Evolutionary conservation across 495 filamentous ascomycete genomes (phyloP), one percentile per base, ranked within the genome.

Genomic region (Amniculicola lignicola): DNA sequence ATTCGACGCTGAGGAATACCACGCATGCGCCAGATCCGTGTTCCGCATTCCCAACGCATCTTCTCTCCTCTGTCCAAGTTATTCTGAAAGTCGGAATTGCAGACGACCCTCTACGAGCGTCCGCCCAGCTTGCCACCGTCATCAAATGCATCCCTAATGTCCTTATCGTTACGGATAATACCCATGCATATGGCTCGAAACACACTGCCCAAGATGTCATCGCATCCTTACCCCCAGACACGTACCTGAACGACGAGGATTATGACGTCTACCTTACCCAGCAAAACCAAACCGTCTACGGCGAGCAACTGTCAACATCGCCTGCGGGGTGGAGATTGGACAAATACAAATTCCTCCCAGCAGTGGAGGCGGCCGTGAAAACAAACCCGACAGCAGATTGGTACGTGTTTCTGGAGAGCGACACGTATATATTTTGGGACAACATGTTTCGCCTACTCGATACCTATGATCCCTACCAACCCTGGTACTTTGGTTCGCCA

Each of bases 311-410:
- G 5, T 4, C 9, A 9, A 16, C 12, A 18, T 14, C 18, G 18
- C 28, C 1, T 2, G 51, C 45, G 4, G 51, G 28, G 16, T 86
- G 82, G 81, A 76, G 73, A 42, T 69, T 85, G 7, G 83, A 87
- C 66, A 85, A 83, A 63, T 86, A 81, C 73, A 87, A 86, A 62
- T 84, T 85, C 57, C 70, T 87, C 6, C 80, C 80, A 2, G 80
- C 82, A 73, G 71, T 85, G 40, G 73, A 79, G 42, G 69, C 75
- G 31, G 79, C 82, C 22, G 77, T 76, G 57, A 58, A 63, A 29
- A 62, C 69, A 53, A 69, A 69, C 7, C 76, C 77, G 9, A 63
- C 72, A 9, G 72, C 70, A 2, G 75, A 81, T 33, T 87, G 82
- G 81, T 87, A 80, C 58, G 76, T 85, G 39, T 85, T 86, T 64